These are phyloP conservation scores for Cadophora sp. DNA, from an alignment of 2,329 filamentous ascomycete genomes.

Conservation along the genomic window DNA sequence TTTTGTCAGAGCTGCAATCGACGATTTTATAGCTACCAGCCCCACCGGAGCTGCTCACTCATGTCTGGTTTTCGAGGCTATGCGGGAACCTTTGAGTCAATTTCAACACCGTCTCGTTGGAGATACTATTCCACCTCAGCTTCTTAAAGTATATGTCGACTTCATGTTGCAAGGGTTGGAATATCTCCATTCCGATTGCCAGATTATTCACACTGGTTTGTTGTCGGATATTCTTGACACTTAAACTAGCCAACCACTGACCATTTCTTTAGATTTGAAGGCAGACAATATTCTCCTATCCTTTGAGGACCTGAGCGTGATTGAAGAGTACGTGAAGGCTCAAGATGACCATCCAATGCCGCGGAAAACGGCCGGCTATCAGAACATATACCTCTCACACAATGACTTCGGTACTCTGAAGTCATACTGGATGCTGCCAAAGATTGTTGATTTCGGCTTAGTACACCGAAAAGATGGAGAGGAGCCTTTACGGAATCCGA, in stretches of 20 bases:
- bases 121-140: constrained; percentile 17
- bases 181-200: constrained; percentile 32
- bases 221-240: constrained; percentile 13
- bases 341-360: constrained; percentile 23
- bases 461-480: constrained; percentile 17
- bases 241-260: constrained; percentile 1
- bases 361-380: constrained; percentile 19
- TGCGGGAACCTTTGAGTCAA: constrained; percentile 26
- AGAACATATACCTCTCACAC: constrained; percentile 21
- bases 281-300: constrained; percentile 23
- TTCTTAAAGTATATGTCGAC: constrained; percentile 28
- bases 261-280: constrained; percentile 17
- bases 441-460: constrained; percentile 23
- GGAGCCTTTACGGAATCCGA: constrained; percentile 15
- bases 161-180: constrained; percentile 27
- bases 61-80: constrained; percentile 28
- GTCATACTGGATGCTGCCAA: constrained; percentile 23
- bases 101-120: constrained; percentile 22
- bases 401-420: constrained; percentile 24
- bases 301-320: constrained; percentile 23
- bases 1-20: constrained; percentile 21
- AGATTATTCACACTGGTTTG: constrained; percentile 29
- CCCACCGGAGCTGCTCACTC: constrained; percentile 23
- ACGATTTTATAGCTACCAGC: constrained; percentile 17
- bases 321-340: constrained; percentile 23